Percentiles rank a stretch among this genome's conserved stretches.
phyloP scores from a whole-genome alignment of 108 stramenopile species.

The Aurantiochytrium sp. region DNA sequence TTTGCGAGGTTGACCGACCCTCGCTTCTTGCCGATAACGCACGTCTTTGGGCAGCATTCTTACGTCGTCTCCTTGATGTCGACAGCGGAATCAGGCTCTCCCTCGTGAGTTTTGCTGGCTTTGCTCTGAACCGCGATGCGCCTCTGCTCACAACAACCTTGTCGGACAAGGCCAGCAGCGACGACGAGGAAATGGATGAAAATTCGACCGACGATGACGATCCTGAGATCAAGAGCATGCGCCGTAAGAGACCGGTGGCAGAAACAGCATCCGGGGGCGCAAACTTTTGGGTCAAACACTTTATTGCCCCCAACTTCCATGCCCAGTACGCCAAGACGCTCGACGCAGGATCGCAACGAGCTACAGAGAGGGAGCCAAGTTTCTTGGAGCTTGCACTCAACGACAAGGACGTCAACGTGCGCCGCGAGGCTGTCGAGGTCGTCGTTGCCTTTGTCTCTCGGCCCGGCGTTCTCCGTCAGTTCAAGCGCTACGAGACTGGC shows the following conservation, averaged over 20 bases:
- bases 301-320: not conserved
- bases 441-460: not conserved
- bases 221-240: not conserved
- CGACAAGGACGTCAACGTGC: conserved; percentile 1
- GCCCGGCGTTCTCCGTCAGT: not conserved
- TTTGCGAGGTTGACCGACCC: not conserved
- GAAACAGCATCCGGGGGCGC: not conserved
- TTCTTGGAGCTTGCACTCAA: not conserved
- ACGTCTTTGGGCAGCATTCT: not conserved
- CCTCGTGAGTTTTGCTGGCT: not conserved
- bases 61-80: not conserved
- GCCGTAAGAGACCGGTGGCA: not conserved
- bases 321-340: not conserved
- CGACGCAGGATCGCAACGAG: not conserved
- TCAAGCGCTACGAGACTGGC: not conserved
- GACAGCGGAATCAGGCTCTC: not conserved
- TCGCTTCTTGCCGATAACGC: not conserved
- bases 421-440: not conserved
- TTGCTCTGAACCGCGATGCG: not conserved
- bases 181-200: not conserved
- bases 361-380: not conserved
- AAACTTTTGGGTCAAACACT: conserved; percentile 18
- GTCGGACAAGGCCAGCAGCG: not conserved
- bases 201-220: not conserved
- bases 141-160: too few species aligned